Base-by-base conservation (phyloP, 169 alveolate species). In the Cryptosporidium andersoni region DNA sequence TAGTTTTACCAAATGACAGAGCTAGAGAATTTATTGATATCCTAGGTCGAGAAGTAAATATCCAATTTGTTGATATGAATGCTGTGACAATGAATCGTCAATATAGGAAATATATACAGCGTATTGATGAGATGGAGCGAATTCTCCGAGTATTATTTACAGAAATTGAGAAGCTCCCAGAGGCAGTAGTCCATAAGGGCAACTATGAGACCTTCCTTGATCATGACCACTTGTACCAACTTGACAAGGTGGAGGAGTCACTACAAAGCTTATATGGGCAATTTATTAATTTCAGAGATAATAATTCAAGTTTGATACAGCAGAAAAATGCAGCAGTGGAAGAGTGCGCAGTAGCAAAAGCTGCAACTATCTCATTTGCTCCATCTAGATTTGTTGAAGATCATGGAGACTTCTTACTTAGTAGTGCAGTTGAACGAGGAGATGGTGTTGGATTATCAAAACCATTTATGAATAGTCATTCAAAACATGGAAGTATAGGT, bases 111-210 rank as follows among this genome's bases (percentile, higher is more conserved):
- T 95, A 95, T 66, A 92, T 95, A 39, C 97, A 95, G 64, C 91
- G 98, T 40, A 93, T 95, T 7, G 97, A 94, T 58, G 96, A 95
- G 62, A 94, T 95, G 98, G 98, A 95, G 80, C 90, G 96, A 42
- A 92, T 92, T 81, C 85, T 94, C 14, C 92, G 96, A 9, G 94
- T 92, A 45, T 80, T 94, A 80, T 89, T 82, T 64, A 92, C 90
- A 48, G 95, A 92, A 80, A 92, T 93, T 37, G 94, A 90, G 14
- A 82, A 89, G 48, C 66, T 92, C 42, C 96, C 96, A 4, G 94
- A 92, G 74, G 91, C 80, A 88, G 63, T 67, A 48, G 66, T 65
- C 8, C 56, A 80, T 48, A 91, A 93, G 81, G 92, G 93, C 66
- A 89, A 89, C 48, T 91, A 92, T 12, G 96, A 92, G 43, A 89